These are phyloP conservation scores for Mycena rosella DNA, from an alignment of 768 basidiomycete species.

Conservation along the genomic window DNA sequence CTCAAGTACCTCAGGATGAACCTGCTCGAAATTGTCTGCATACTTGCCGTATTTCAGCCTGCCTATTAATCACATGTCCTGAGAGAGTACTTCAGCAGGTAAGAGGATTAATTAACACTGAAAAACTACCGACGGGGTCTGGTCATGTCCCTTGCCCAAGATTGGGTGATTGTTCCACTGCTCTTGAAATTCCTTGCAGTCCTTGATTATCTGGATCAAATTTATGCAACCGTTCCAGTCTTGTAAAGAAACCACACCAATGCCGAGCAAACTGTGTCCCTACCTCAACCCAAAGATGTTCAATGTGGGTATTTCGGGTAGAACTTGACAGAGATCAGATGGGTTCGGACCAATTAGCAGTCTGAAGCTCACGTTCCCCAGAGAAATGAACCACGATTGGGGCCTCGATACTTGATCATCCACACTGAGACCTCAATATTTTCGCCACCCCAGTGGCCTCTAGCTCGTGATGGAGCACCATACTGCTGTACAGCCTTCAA, in stretches of 20 bases:
- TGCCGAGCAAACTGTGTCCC: constrained; percentile 42
- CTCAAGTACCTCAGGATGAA: constrained; percentile 20
- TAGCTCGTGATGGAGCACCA: constrained; percentile 39
- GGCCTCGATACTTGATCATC: constrained; percentile 44
- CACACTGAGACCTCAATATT: constrained; percentile 43
- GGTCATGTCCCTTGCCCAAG: constrained; percentile 36
- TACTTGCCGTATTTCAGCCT: constrained; percentile 27
- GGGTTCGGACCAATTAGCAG: constrained; percentile 25
- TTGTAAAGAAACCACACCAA: constrained; percentile 48
- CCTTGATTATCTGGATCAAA: constrained; percentile 39
- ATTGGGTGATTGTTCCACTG: constrained; percentile 51
- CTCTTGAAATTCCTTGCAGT: constrained; percentile 43
- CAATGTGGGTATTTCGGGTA: constrained; percentile 38
- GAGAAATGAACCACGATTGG: constrained; percentile 34
- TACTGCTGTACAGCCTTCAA: constrained; percentile 23
- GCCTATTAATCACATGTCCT: constrained; percentile 28
- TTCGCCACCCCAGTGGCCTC: constrained; percentile 44
- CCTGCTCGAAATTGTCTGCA: constrained; percentile 17
- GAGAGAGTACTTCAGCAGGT: not conserved
- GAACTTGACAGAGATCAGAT: constrained; percentile 7
- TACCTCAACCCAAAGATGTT: constrained; percentile 46
- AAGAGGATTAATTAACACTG: too few relatives aligned
- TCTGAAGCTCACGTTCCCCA: constrained; percentile 41
- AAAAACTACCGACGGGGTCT: constrained; percentile 22
- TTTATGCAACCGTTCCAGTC: constrained; percentile 41